Base-by-base conservation (phyloP, 371 early-diverging fungal species). In the Sporodiniella umbellata region DNA sequence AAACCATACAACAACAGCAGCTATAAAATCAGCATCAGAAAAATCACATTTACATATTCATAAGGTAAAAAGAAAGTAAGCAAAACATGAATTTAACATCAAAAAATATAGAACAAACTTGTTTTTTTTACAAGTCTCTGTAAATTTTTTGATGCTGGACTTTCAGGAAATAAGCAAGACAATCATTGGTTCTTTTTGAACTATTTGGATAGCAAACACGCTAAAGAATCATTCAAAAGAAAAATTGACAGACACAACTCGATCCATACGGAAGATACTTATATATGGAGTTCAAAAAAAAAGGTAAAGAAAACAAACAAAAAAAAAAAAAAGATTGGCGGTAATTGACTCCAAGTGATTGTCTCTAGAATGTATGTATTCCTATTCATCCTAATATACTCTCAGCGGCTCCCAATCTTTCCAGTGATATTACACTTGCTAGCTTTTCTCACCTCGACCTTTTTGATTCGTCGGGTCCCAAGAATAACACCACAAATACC, bases 111-210 rank as follows among this genome's bases (percentile, higher is more conserved):
- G 64, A 62, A 48, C 28, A 72, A 72, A 57, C 37, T 78, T 11
- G 62, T 60, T 1, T 42, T 72, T 1, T 51, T 78, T n/a, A 43
- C 38, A 2, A 70, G 78, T 48, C 53, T 78, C 2, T 52, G 53
- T 14, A 64, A 55, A 12, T 72, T 78, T 26, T 40, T 78, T 14
- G 66, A 75, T 48, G 71, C 78, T 22, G 75, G 78, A 10, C 50
- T 78, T 21, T 53, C 68, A 33, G 45, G 57, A 11, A 49, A 60
- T 24, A 28, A 53, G 18, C 50, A 65, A 8, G 68, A 71, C 24
- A 38, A 45, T 54, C 71, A 62, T 38, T 83, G 83, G 83, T 83
- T 79, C 42, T 46, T 83, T 37, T 48, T 63, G 14, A 72, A 79
- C 42, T 80, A 71, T 47, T 54, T 83, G 38, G 66, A 66, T 3